phyloP scores from a whole-genome alignment of 192 early-diverging fungal genomes.

The Helicostylum pulchrum region DNA sequence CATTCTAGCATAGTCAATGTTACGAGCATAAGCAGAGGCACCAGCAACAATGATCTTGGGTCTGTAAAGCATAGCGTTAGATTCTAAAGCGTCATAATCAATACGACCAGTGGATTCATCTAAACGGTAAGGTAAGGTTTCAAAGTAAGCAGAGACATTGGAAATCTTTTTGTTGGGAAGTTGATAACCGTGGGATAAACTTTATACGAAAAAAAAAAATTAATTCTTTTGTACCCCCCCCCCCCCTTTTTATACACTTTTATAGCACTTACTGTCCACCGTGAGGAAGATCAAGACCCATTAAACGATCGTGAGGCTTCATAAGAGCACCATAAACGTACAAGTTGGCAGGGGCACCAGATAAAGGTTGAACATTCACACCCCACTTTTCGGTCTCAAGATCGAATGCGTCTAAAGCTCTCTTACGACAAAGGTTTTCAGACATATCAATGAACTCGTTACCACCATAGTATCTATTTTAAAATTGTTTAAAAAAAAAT shows the following conservation, averaged over 20 bases:
- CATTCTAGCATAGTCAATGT: conserved; percentile 91
- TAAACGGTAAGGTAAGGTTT: conserved; percentile 93
- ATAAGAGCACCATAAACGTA: conserved; percentile 94
- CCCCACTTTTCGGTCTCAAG: conserved; percentile 88
- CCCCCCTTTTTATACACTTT: too few species aligned
- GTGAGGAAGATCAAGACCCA: conserved; percentile 97
- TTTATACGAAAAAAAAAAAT: conserved; percentile 21
- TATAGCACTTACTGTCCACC: conserved; percentile 84
- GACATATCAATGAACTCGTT: conserved; percentile 98
- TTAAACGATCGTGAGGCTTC: conserved; percentile 96
- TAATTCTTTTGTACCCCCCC: background rate
- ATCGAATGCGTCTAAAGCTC: conserved; percentile 91
- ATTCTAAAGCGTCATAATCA: conserved; percentile 88
- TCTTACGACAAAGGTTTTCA: conserved; percentile 89
- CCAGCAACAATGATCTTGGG: conserved; percentile 97
- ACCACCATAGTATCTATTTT: conserved; percentile 93
- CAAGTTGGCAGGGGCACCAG: conserved; percentile 95
- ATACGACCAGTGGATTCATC: conserved; percentile 87
- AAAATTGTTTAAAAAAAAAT: background rate
- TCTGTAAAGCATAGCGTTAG: conserved; percentile 77
- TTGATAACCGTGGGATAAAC: conserved; percentile 97
- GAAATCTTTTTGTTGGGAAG: conserved; percentile 96
- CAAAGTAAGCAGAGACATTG: conserved; percentile 91
- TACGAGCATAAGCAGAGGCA: conserved; percentile 91
- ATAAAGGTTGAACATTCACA: conserved; percentile 96